Evolutionary conservation across 2,329 filamentous ascomycete genomes (phyloP), one percentile per base, ranked within the genome.

Genomic region (Fusarium azukiicola): DNA sequence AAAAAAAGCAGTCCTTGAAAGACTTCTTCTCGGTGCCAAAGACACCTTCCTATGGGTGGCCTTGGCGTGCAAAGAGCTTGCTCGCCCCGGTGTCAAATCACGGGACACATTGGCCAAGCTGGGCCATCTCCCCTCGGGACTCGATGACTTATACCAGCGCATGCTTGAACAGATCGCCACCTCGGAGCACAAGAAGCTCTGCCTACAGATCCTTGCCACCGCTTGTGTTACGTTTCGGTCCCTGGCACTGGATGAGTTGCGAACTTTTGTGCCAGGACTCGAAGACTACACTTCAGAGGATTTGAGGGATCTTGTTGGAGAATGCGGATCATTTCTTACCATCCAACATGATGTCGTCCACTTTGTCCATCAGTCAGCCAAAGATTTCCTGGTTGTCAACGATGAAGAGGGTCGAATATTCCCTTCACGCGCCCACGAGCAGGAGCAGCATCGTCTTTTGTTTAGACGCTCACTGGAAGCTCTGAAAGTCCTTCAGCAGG

Each of bases 331-430:
- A 12, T 88, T 90, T 63, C 78, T 90, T 4, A 87, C 83, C 3
- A 10, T 88, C 36, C 81, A 80, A 47, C 73, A 86, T 2, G 69
- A 66, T 3, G 72, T 42, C 4, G 66, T 90, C 13, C 85, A 81
- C 58, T 85, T 89, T 74, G 83, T 90, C 2, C 88, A 90, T 73
- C 85, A 88, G 72, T 90, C 88, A 3, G 89, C 87, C 2, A 88
- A 88, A 73, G 88, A 90, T 21, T 89, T 84, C 72, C 71, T 91
- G 2, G 47, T 56, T 88, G 44, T 79, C 23, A 71, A 81, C 12
- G 79, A 81, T 13, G 79, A 76, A 66, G 63, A 54, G 4, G n/a
- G 67, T 12, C 50, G 74, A 14, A 79, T 89, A 2, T 87, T 88
- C 44, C 84, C 85, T 19, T 67, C 23, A 27, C 84, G 87, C 3